Evolutionary conservation across 805 yeast genomes (phyloP), one percentile per base, ranked within the genome.

Genomic region (Metschnikowia anglica): DNA sequence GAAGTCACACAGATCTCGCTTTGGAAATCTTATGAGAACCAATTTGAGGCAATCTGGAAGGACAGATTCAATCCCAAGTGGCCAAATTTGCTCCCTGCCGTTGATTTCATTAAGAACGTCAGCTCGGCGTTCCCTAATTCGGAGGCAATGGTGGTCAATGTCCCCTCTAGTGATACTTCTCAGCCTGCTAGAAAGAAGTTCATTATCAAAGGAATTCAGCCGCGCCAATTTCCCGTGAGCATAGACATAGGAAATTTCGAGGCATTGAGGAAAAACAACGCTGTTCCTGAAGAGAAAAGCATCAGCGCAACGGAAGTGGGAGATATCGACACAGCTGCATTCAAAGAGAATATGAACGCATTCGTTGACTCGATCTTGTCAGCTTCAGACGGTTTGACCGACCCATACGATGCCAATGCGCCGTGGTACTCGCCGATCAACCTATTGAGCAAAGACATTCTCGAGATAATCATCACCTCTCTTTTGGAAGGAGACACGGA

Each of bases 1-100:
- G 96, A 89, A 58, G 96, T 90, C 9, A 89, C 97, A 0, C 99
- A 93, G 66, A 90, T 93, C 19, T 85, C 95, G 15, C 74, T 93
- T 33, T 93, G 99, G 99, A 88, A 89, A 62, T 81, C 96, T 0
- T 93, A 93, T 66, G 98, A 93, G 62, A 70, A 81, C 11, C 93
- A 85, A 60, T 93, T 93, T 56, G 84, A 84, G 47, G 76, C 75
- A 41, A 78, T 77, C 41, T 76, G 82, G 54, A 78, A 80, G 52
- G 59, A 59, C 29, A 52, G 59, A 20, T 45, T 46, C 46, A 58
- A 55, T 37, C 51, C 59, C 13, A 61, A 59, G 32, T 63, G 51
- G 52, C 58, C 58, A 43, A 52, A 50, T 39, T 68, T 91, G 37
- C 72, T 91, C 24, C 96, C 97, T 1, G 99, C 99, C 0, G 97